Evolutionary conservation across 768 basidiomycete species (phyloP).

Genomic region (Leucocoprinus leucothites): DNA sequence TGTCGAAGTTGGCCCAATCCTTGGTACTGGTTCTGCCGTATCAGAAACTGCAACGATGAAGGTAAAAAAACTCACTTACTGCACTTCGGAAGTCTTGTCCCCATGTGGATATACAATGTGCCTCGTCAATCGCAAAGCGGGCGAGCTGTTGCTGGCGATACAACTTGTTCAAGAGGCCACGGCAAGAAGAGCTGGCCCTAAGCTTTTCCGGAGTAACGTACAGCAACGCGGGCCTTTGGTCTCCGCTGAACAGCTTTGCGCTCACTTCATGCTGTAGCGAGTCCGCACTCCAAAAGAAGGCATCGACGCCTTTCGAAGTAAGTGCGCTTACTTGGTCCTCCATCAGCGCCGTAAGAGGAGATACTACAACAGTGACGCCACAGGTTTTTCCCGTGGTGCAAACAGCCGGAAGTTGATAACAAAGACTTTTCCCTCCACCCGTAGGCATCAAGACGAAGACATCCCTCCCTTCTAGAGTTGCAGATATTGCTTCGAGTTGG

Average conservation of each 20-base stretch:
- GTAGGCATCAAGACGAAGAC: conserved; percentile 97
- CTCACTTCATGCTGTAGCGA: conserved; percentile 37
- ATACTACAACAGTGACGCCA: conserved; percentile 88
- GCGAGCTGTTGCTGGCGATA: conserved; percentile 60
- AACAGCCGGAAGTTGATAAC: conserved; percentile 88
- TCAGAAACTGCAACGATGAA: not conserved
- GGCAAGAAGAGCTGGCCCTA: conserved; percentile 54
- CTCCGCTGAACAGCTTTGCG: conserved; percentile 38
- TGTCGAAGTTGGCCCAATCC: conserved; percentile 64
- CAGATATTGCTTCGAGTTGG: conserved; percentile 84
- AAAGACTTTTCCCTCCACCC: conserved; percentile 88
- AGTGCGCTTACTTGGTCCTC: conserved; percentile 81
- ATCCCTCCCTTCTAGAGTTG: conserved; percentile 75
- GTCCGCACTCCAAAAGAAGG: conserved; percentile 65
- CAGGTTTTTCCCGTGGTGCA: conserved; percentile 65
- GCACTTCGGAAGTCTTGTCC: conserved; percentile 90
- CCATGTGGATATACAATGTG: conserved; percentile 94
- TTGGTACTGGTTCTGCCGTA: conserved; percentile 52
- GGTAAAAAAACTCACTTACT: conserved; percentile 36
- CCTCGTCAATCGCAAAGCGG: conserved; percentile 94
- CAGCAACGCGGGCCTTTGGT: conserved; percentile 59
- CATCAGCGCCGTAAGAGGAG: conserved; percentile 87
- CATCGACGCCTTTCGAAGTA: conserved; percentile 60
- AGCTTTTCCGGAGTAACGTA: conserved; percentile 95
- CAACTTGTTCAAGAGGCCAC: conserved; percentile 53